Evolutionary conservation across 345 rosid species (phyloP), one percentile per base, ranked within the genome.

Genomic region (Jatropha curcas): DNA sequence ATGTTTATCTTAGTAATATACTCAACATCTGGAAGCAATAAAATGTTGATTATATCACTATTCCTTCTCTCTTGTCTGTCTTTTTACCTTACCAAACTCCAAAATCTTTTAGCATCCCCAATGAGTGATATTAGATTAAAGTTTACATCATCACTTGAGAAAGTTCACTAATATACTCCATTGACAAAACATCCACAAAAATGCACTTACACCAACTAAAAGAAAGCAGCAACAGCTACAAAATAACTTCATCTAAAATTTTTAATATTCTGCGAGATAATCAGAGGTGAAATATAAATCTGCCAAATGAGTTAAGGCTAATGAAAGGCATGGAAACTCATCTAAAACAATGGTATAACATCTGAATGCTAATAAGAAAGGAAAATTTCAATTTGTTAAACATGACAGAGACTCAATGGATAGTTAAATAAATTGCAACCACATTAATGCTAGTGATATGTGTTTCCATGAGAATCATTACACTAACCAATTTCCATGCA

Each of bases 121-220:
- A 65, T 63, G n/a, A 43, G 6, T 4, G 3, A 65, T 27, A 25
- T 13, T 22, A 22, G 10, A 14, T 35, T 41, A 7, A 41, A 7
- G 45, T 41, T 41, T 22, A 19, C 20, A 37, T 30, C 25, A 33
- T 60, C 24, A 46, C 8, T 20, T 4, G 7, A 48, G 33, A 11
- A 30, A 67, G 59, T 67, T 67, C 60, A 67, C 16, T n/a, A 31
- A 53, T 52, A 50, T 67, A 59, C 37, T 66, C 41, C 24, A 46
- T 66, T 48, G 22, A 46, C 14, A 24, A 13, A 33, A 31, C 35
- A 22, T 31, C 11, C 59, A 0, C n/a, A 33, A 50, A 28, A 48
- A 27, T 28, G 19, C 43, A 67, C 20, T 3, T 51, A 30, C 14
- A 12, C 43, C 7, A n/a, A 67, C 71, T 31, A 31, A 67, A n/a